phyloP scores from a whole-genome alignment of 768 basidiomycete species.

The Crassisporium funariophilum region DNA sequence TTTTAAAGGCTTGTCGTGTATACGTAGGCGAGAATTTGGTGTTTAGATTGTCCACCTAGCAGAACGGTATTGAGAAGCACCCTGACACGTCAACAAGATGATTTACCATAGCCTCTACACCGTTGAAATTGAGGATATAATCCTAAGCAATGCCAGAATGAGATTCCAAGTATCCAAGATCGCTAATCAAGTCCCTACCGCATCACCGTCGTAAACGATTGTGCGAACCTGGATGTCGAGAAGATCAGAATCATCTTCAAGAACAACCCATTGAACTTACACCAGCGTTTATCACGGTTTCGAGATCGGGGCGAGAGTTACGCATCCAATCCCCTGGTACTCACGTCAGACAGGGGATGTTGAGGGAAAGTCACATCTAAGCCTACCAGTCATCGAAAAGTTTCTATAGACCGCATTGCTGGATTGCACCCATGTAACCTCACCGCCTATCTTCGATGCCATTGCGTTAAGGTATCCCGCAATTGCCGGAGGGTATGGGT shows the following conservation, averaged over 20 bases:
- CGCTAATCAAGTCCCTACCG: constrained; percentile 35
- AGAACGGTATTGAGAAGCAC: not conserved
- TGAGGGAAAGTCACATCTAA: not conserved
- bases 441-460: constrained; percentile 41
- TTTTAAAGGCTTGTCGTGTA: constrained; percentile 41
- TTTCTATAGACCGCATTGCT: constrained; percentile 44
- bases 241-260: not conserved
- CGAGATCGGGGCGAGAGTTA: constrained; percentile 48
- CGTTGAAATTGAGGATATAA: constrained; percentile 56
- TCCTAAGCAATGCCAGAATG: constrained; percentile 31
- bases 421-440: constrained; percentile 42
- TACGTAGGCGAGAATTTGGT: constrained; percentile 46
- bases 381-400: constrained; percentile 46
- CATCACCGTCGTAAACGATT: constrained; percentile 58
- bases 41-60: constrained; percentile 46
- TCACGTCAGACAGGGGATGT: not conserved
- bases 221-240: constrained; percentile 37
- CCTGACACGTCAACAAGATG: not conserved
- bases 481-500: constrained; percentile 51
- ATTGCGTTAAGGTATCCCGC: constrained; percentile 30
- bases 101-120: constrained; percentile 59
- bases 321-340: constrained; percentile 63
- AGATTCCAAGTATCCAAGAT: not conserved
- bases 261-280: constrained; percentile 18
- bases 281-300: constrained; percentile 60